Percentiles rank a stretch among this genome's conserved stretches.
phyloP scores from a whole-genome alignment of 2,329 filamentous ascomycete species.

The Cadophora sp. region DNA sequence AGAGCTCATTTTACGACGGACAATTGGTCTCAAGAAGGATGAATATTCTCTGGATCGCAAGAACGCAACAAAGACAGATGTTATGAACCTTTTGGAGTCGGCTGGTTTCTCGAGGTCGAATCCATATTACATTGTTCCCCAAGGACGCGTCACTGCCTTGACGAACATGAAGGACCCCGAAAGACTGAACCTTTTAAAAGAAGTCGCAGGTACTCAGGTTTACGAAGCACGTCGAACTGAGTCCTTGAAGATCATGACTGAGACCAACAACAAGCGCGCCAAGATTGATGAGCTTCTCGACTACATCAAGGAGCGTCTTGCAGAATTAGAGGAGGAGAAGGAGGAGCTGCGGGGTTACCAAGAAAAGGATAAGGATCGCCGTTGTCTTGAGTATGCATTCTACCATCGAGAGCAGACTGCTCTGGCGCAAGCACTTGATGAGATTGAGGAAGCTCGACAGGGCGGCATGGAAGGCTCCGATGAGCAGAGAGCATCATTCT shows the following conservation, averaged over 20 bases:
- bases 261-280: conserved; percentile 91
- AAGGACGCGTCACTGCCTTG: conserved; percentile 92
- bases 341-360: conserved; percentile 94
- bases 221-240: conserved; percentile 93
- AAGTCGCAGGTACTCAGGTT: conserved; percentile 97
- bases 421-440: conserved; percentile 77
- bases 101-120: conserved; percentile 97
- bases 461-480: conserved; percentile 86
- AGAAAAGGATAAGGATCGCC: conserved; percentile 89
- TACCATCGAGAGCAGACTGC: conserved; percentile 88
- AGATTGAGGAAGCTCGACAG: conserved; percentile 81
- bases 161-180: conserved; percentile 99
- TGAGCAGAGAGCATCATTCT: conserved; percentile 77
- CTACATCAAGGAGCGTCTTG: conserved; percentile 89
- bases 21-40: conserved; percentile 97
- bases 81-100: conserved; percentile 93
- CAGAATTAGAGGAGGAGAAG: conserved; percentile 94
- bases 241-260: conserved; percentile 94
- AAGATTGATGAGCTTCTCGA: conserved; percentile 94
- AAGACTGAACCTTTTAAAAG: conserved; percentile 87
- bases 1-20: conserved; percentile 88
- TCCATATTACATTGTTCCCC: conserved; percentile 98
- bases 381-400: conserved; percentile 93
- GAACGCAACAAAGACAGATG: conserved; percentile 91
- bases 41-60: conserved; percentile 98